Evolutionary conservation across 805 yeast species (phyloP), one percentile per base, ranked within the genome.

Genomic region (Debaryomyces prosopidis): DNA sequence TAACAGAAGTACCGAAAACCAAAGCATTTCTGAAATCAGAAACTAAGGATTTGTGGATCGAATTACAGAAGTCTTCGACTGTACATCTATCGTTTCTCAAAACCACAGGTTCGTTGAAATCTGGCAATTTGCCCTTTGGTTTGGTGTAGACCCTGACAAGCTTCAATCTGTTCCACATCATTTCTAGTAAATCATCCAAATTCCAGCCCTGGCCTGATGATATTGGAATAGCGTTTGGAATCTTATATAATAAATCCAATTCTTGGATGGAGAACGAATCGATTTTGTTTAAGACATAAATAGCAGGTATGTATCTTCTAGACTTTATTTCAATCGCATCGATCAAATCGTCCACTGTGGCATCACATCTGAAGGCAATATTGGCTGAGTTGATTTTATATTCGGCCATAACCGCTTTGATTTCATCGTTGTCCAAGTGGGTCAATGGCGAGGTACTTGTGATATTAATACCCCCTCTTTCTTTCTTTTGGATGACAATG

Each of bases 191-290:
- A 68, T 92, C 98, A 68, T 94, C 99, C 62, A 94, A 74, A 63
- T 94, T 94, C 99, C 99, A 94, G 54, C 95, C 96, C 62, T 87
- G 79, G 51, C 96, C 98, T 6, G 97, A 87, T 8, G 97, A 88
- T 49, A 94, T 92, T 33, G 99, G 99, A 42, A 94, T 96, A 6
- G 98, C 97, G 69, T 94, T 84, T 41, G 99, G 99, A 57, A 94
- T 94, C 63, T 94, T 82, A 73, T 88, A 86, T 50, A 94, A 69
- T 47, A 94, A 71, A 55, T 94, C 96, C 55, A 94, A 80, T 66
- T 94, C 99, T 69, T 94, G 95, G 43, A 92, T 79, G 6, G 97
- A 87, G 62, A 94, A 87, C 9, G 97, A 85, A 68, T 94, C 99
- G 60, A 94, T 92, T 71, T 94, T 94, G 77, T 94, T 94, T 62